Conservation (phyloP, 495 filamentous ascomycete genomes). For the Filosporella fistucella region DNA sequence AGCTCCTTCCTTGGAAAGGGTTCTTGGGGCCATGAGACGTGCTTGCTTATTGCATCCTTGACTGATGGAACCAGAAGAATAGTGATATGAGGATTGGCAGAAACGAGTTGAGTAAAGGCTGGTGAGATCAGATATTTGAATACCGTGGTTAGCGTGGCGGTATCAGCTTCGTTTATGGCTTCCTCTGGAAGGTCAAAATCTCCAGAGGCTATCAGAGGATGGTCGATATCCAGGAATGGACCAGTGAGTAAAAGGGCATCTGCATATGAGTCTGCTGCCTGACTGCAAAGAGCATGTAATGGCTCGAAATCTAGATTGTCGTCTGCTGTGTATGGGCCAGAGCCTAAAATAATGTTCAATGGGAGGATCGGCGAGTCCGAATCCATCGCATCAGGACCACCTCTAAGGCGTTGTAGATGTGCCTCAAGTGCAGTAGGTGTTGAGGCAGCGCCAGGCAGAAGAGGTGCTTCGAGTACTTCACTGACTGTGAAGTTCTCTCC, state of each 20-base stretch:
- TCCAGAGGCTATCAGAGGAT: constrained; percentile 82
- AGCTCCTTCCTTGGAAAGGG: constrained; percentile 65
- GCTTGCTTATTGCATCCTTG: constrained; percentile 77
- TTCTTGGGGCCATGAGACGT: constrained; percentile 91
- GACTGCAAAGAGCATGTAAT: constrained; percentile 71
- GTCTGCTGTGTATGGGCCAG: constrained; percentile 88
- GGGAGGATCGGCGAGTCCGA: constrained; percentile 51
- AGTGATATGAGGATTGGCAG: constrained; percentile 66
- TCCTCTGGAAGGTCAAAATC: constrained; percentile 86
- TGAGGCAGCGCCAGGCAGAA: constrained; percentile 65
- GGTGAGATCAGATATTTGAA: constrained; percentile 76
- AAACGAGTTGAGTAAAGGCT: constrained; percentile 58
- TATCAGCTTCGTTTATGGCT: constrained; percentile 62
- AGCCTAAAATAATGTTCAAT: constrained; percentile 69
- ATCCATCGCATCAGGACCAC: constrained; percentile 55
- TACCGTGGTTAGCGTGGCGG: constrained; percentile 71
- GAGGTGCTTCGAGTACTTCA: constrained; percentile 69
- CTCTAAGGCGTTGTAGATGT: constrained; percentile 59
- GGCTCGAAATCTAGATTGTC: constrained; percentile 88
- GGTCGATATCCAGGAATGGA: constrained; percentile 86
- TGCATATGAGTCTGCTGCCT: constrained; percentile 66
- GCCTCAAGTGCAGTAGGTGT: constrained; percentile 51
- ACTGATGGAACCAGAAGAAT: constrained; percentile 82
- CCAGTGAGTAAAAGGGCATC: constrained; percentile 81
- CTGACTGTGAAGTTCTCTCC: constrained; percentile 79